Conservation (phyloP, 2,329 filamentous ascomycete genomes). For the Exophiala sp. region DNA sequence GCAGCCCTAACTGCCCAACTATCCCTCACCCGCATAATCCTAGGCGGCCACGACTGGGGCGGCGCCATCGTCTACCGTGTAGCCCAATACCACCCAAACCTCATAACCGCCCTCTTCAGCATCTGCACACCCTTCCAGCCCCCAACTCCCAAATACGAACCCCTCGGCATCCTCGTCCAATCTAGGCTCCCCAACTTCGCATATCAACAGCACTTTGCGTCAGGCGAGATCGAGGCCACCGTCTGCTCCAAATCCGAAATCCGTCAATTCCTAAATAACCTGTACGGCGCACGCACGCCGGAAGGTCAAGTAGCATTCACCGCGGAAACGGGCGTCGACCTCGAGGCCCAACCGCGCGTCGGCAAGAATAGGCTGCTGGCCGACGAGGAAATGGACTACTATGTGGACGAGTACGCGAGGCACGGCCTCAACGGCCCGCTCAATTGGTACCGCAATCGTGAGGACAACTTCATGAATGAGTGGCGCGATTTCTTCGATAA, state of each 20-base stretch:
- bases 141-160: constrained; percentile 52
- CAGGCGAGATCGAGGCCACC: constrained; percentile 60
- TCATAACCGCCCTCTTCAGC: constrained; percentile 72
- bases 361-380: constrained; percentile 53
- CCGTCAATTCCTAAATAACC: constrained; percentile 64
- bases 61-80: constrained; percentile 72
- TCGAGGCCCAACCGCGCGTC: constrained; percentile 61
- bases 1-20: constrained; percentile 64
- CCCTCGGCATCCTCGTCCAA: constrained; percentile 59
- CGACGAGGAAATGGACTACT: constrained; percentile 71
- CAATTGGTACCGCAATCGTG: constrained; percentile 80
- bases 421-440: constrained; percentile 74
- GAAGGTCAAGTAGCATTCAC: constrained; percentile 58
- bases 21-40: constrained; percentile 60
- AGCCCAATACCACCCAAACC: constrained; percentile 67
- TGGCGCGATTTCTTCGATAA: constrained; percentile 34
- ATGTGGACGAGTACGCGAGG: constrained; percentile 66
- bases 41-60: constrained; percentile 93
- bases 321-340: constrained; percentile 58
- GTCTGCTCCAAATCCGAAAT: constrained; percentile 61
- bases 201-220: constrained; percentile 80
- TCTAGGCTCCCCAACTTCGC: constrained; percentile 63
- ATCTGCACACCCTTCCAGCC: constrained; percentile 72
- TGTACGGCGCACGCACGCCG: constrained; percentile 65
- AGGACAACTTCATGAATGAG: constrained; percentile 76